Evolutionary conservation across 2,329 filamentous ascomycete genomes (phyloP).

Genomic region (Colletotrichum sp.): DNA sequence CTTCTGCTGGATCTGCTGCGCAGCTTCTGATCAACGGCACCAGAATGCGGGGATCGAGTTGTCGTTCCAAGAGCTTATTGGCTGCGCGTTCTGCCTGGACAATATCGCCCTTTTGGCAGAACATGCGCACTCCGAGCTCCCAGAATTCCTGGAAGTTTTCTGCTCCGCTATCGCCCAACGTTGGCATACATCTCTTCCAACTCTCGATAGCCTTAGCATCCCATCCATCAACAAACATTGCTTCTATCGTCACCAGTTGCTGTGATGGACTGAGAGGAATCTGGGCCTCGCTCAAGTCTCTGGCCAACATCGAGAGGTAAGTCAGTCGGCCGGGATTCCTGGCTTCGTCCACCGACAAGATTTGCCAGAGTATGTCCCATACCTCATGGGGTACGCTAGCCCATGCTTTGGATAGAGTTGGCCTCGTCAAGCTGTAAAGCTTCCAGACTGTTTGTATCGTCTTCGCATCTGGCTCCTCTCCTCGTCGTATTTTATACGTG

Average conservation of each 20-base stretch:
- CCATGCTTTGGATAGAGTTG: conserved; percentile 49
- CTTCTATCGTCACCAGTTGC: conserved; percentile 71
- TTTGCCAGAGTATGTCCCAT: conserved; percentile 71
- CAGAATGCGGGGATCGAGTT: conserved; percentile 59
- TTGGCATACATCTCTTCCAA: conserved; percentile 64
- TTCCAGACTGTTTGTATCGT: conserved; percentile 51
- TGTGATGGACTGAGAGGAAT: conserved; percentile 60
- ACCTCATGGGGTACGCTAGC: conserved; percentile 61
- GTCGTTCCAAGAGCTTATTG: conserved; percentile 55
- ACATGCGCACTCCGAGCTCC: conserved; percentile 71
- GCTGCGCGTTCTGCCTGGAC: conserved; percentile 63
- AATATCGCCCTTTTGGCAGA: conserved; percentile 61
- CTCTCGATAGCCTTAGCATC: conserved; percentile 63
- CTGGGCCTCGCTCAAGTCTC: conserved; percentile 69
- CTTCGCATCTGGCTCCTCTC: conserved; percentile 28
- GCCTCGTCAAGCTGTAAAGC: conserved; percentile 52
- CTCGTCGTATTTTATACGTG: conserved; percentile 30
- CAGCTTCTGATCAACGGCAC: conserved; percentile 74
- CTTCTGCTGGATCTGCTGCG: conserved; percentile 55
- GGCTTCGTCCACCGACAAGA: conserved; percentile 57
- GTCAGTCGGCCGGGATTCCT: conserved; percentile 60
- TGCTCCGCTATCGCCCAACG: conserved; percentile 50
- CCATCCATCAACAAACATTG: conserved; percentile 68
- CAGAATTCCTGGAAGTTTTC: conserved; percentile 60
- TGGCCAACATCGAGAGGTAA: conserved; percentile 65